Evolutionary conservation across 2,329 filamentous ascomycete species (phyloP).

Genomic region (Ceratocystis colombiana): DNA sequence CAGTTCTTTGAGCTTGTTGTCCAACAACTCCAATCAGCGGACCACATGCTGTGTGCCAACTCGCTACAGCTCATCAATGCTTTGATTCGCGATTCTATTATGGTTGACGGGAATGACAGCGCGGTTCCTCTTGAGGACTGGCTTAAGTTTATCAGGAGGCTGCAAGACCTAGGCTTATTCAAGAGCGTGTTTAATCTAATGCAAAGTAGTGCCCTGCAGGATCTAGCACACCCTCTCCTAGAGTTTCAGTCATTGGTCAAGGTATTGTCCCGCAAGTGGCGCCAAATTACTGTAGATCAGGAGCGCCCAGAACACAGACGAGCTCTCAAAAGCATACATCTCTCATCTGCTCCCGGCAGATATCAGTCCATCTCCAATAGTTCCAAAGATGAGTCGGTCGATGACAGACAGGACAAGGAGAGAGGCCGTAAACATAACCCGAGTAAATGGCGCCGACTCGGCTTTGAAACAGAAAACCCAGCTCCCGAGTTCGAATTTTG

Average conservation of each 20-base stretch:
- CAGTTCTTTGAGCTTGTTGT: slow-evolving; percentile 94
- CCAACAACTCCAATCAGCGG: slow-evolving; percentile 79
- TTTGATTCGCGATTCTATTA: slow-evolving; percentile 82
- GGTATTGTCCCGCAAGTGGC: slow-evolving; percentile 77
- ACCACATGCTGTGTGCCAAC: slow-evolving; percentile 92
- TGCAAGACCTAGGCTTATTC: slow-evolving; percentile 89
- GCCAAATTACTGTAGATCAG: slow-evolving; percentile 70
- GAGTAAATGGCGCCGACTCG: slow-evolving; percentile 84
- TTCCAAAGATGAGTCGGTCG: slow-evolving; percentile 33
- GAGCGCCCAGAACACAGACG: slow-evolving; percentile 81
- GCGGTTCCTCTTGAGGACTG: slow-evolving; percentile 56
- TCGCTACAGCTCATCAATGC: slow-evolving; percentile 92
- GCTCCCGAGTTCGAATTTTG: slow-evolving; percentile 73
- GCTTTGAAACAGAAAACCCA: slow-evolving; percentile 84
- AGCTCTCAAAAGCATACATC: slow-evolving; percentile 73
- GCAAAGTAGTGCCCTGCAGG: slow-evolving; percentile 86
- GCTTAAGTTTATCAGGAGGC: slow-evolving; percentile 85
- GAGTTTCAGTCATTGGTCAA: slow-evolving; percentile 93
- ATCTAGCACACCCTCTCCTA: slow-evolving; percentile 76
- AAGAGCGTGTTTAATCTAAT: slow-evolving; percentile 85
- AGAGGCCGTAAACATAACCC: slow-evolving; percentile 66
- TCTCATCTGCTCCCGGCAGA: slow-evolving; percentile 64
- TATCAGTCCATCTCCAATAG: slow-evolving; percentile 35
- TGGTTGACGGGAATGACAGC: slow-evolving; percentile 46
- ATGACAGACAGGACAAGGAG: slow-evolving; percentile 36